A percentile compares a stretch with the other conserved stretches of the same genome.
Evolutionary conservation across 371 early-diverging fungal species (phyloP).

Genomic region (Caulochytrium protostelioides): DNA sequence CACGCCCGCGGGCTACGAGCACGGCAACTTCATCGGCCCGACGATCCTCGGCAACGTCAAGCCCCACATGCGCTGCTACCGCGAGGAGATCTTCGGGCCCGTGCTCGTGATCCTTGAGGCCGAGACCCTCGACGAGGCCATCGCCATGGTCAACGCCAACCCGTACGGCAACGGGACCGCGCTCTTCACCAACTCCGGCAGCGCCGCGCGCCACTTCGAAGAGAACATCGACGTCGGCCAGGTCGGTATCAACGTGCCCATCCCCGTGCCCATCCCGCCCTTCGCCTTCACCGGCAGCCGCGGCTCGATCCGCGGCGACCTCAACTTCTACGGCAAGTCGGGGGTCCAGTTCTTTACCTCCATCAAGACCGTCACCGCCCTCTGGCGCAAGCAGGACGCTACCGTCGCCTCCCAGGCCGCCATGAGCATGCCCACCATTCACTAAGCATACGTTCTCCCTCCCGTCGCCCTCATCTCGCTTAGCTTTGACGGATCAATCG

Average conservation of each 20-base stretch:
- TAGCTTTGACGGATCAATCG: not conserved
- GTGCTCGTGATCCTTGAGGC: slow-evolving; percentile 64
- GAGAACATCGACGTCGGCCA: slow-evolving; percentile 82
- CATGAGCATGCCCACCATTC: slow-evolving; percentile 69
- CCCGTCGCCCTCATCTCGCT: not conserved
- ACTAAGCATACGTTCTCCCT: too few relatives aligned
- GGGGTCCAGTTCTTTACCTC: slow-evolving; percentile 65
- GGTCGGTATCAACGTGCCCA: slow-evolving; percentile 69
- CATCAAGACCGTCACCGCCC: slow-evolving; percentile 79
- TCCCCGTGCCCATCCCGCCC: slow-evolving; percentile 93
- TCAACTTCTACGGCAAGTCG: slow-evolving; percentile 73
- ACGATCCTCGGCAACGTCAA: slow-evolving; percentile 63
- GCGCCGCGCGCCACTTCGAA: slow-evolving; percentile 70
- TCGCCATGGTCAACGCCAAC: slow-evolving; percentile 73
- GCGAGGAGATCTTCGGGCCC: slow-evolving; percentile 91
- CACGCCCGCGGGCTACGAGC: slow-evolving; percentile 38
- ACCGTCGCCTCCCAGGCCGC: slow-evolving; percentile 6
- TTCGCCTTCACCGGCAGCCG: slow-evolving; percentile 85
- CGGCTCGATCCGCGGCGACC: slow-evolving; percentile 79
- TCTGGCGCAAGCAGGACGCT: slow-evolving; percentile 76
- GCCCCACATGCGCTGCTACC: slow-evolving; percentile 74
- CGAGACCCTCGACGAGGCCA: slow-evolving; percentile 77
- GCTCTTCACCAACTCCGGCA: slow-evolving; percentile 72
- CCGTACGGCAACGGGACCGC: slow-evolving; percentile 87
- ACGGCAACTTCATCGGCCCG: slow-evolving; percentile 86